Base-by-base conservation (phyloP, 2,329 filamentous ascomycete genomes). In the Tolypocladium album region DNA sequence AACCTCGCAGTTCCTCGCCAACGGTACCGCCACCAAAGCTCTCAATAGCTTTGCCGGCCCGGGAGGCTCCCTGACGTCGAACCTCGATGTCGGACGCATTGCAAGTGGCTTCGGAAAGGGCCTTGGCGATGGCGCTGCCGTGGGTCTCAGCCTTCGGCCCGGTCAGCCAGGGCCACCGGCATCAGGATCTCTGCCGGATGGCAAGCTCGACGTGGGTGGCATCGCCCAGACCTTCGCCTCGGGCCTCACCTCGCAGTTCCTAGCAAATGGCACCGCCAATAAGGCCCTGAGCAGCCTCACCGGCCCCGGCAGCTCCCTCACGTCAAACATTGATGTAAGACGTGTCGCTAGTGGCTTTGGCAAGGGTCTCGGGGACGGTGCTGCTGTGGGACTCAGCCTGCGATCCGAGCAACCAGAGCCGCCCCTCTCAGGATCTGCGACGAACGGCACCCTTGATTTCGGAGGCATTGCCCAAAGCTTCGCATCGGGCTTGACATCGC, bases 71-170 rank as follows among this genome's bases (percentile, higher is more conserved):
- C 45, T 50, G 9, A 20, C 45, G 3, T 27, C 24, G 8, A 50
- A 50, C 24, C 24, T 50, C 24, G 24, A 50, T 8, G 1, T 50
- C 3, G 8, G 24, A 8, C 9, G 45, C 3, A 31, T 50, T 15
- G 45, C 45, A 15, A 50, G 45, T 20, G 45, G 45, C 24, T 50
- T 50, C 5, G 45, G 45, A 8, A 50, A 50, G 24, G 45, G 45
- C 15, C 56, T 71, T 0, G 69, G 69, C 4, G 58, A 50, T 7
- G 45, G 45, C 7, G 45, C 45, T 17, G 45, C 45, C 12, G 45
- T 50, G 1, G 45, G 45, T 9, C 24, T 50, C 13, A 50, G 24
- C 24, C 45, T 50, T 0, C 45, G 45, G 5, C 24, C 45, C 20
- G 24, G 11, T 4, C 45, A 50, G 45, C 45, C 45, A 2, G 45